Evolutionary conservation across 495 filamentous ascomycete genomes (phyloP).

Genomic region (Penicillium paxilli): DNA sequence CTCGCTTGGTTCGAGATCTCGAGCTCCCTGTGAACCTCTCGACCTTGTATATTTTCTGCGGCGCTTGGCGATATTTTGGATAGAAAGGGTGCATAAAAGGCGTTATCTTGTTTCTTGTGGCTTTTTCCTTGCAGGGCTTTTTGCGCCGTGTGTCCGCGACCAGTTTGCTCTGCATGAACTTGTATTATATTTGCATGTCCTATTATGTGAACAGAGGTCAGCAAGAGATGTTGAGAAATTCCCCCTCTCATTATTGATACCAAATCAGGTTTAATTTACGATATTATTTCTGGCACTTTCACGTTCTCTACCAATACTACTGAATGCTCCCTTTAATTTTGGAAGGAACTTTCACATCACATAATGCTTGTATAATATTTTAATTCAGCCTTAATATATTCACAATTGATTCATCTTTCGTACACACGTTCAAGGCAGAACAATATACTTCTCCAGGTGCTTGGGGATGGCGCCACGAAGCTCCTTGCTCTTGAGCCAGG

Average conservation of each 20-base stretch:
- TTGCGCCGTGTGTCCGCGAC: background rate
- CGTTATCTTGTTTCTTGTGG: conserved; percentile 19
- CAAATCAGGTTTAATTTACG: background rate
- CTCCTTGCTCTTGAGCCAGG: conserved; percentile 85
- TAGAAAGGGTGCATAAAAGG: conserved; percentile 30
- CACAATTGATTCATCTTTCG: conserved; percentile 13
- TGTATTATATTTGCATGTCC: conserved; percentile 2
- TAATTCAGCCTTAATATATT: conserved; percentile 10
- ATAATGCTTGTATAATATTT: background rate
- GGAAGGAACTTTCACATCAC: too few species aligned
- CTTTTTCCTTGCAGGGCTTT: background rate
- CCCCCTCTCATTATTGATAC: conserved; percentile 5
- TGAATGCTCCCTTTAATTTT: too few species aligned
- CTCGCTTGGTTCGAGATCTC: background rate
- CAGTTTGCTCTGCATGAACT: background rate
- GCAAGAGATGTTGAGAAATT: background rate
- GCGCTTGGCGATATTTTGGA: conserved; percentile 23
- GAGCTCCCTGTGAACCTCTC: conserved; percentile 2
- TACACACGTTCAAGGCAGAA: conserved; percentile 61
- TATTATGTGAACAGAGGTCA: conserved; percentile 2
- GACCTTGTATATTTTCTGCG: conserved; percentile 22
- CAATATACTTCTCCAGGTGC: conserved; percentile 88
- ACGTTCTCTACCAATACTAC: background rate
- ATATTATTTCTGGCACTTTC: background rate
- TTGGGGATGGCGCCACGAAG: conserved; percentile 80